These are phyloP conservation scores for Scheffersomyces spartinae DNA, from an alignment of 805 yeast genomes.

Conservation along the genomic window DNA sequence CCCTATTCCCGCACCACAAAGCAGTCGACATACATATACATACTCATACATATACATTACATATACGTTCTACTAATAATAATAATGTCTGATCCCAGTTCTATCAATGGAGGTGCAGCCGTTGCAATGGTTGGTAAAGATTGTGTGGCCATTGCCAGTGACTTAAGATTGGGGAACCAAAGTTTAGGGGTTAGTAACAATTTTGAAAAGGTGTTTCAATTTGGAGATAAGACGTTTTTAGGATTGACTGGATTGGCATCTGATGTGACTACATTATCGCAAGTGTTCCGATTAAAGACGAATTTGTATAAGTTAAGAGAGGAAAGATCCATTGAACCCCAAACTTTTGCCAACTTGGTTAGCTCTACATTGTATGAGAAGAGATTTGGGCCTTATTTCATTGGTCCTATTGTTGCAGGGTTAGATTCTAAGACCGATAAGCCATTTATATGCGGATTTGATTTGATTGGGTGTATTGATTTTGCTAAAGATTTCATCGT, in stretches of 20 bases:
- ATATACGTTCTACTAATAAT: no score
- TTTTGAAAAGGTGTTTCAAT: conserved; percentile 84
- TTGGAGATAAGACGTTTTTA: conserved; percentile 68
- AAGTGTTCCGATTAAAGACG: conserved; percentile 72
- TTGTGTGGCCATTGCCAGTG: conserved; percentile 96
- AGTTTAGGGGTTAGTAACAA: conserved; percentile 85
- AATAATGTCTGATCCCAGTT: conserved; percentile 65
- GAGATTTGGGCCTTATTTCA: conserved; percentile 93
- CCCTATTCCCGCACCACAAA: no score
- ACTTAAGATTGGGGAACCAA: conserved; percentile 87
- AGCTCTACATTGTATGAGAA: conserved; percentile 82
- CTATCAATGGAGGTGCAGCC: conserved; percentile 86
- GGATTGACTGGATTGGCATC: conserved; percentile 94
- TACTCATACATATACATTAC: no score
- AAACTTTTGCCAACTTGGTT: conserved; percentile 84
- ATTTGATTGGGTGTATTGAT: conserved; percentile 93
- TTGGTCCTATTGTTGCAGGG: conserved; percentile 96
- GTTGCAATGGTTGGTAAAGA: conserved; percentile 99
- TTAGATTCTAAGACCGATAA: conserved; percentile 66
- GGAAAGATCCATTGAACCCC: conserved; percentile 87
- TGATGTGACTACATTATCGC: conserved; percentile 80
- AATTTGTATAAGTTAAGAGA: conserved; percentile 85
- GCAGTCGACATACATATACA: no score
- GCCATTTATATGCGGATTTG: conserved; percentile 94
- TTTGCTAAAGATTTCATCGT: conserved; percentile 91